Base-by-base conservation (phyloP, 2,329 filamentous ascomycete species). In the Juglanconis sp. region DNA sequence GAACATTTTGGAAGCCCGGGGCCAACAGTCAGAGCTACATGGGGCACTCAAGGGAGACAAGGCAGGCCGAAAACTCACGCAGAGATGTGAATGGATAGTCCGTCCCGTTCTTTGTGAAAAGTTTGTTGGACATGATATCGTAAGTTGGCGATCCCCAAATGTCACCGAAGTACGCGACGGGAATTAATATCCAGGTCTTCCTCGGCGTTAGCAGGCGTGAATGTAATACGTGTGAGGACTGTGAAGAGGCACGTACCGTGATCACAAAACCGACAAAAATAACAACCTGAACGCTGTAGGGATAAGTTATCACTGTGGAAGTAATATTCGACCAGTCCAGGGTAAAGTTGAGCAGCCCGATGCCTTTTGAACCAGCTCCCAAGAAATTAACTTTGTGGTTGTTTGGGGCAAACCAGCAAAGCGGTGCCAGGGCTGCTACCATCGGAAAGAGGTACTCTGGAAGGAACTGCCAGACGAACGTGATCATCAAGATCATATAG, bases 291-390 rank as follows among this genome's bases (percentile, higher is more conserved):
- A 65, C 61, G 34, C 65, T 65, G 38, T 65, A 66, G 7, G 65
- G 65, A 35, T 60, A 60, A 5, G 64, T 66, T 7, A 66, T 61
- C 4, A 66, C 64, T 2, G 57, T 63, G 42, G 65, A 66, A 44
- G 65, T 65, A 42, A 66, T 65, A 42, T 65, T 66, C 32, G 65
- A 66, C 64, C 64, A 66, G 49, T 66, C 55, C 5, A 66, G 59
- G 3, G 65, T 65, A 44, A 66, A 56, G 48, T 66, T 66, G 24
- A 66, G 56, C 52, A 66, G 30, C 4, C 65, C 65, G 6, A 64
- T 60, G 24, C 65, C 64, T 36, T 63, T 61, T 32, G 48, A 36
- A 31, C 65, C 65, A 34, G 65, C 64, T 3, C 65, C 65, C 17
- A 66, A 53, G 52, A 66, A 66, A 30, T 66, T 66, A 57, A 60